These are phyloP conservation scores for Beauveria bassiana DNA, from an alignment of 2,329 filamentous ascomycete species.

Conservation along the genomic window DNA sequence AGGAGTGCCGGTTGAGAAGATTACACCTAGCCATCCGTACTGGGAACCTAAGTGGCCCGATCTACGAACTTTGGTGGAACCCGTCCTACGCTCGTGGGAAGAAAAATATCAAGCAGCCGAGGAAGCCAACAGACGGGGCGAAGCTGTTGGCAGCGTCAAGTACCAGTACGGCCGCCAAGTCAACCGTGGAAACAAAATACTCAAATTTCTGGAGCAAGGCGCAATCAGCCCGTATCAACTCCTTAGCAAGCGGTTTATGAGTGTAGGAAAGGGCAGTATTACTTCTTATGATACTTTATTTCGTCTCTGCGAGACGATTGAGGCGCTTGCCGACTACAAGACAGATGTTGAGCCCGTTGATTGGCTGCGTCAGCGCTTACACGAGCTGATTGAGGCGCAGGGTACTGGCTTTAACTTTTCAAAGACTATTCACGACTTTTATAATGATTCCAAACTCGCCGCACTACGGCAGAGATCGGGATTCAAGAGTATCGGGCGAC, in stretches of 20 bases:
- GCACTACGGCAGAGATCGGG: constrained; percentile 43
- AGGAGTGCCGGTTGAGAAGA: constrained; percentile 9
- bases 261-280: constrained; percentile 30
- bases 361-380: constrained; percentile 50
- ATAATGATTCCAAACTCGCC: constrained; percentile 46
- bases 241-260: constrained; percentile 43
- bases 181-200: constrained; percentile 45
- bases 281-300: constrained; percentile 50
- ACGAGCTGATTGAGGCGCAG: constrained; percentile 37
- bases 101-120: constrained; percentile 36
- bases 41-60: constrained; percentile 48
- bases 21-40: constrained; percentile 33
- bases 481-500: constrained; percentile 50
- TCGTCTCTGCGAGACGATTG: constrained; percentile 45
- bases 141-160: constrained; percentile 33
- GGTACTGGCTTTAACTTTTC: constrained; percentile 43
- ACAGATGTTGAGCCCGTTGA: constrained; percentile 45
- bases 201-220: constrained; percentile 43
- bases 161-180: constrained; percentile 49
- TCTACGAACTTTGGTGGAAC: constrained; percentile 34
- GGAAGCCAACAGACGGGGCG: constrained; percentile 24
- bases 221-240: constrained; percentile 50
- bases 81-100: constrained; percentile 39
- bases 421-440: constrained; percentile 44
- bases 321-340: constrained; percentile 45